Evolutionary conservation across 169 alveolate species (phyloP), one percentile per base, ranked within the genome.

Genomic region (Cryptosporidium viatorum): DNA sequence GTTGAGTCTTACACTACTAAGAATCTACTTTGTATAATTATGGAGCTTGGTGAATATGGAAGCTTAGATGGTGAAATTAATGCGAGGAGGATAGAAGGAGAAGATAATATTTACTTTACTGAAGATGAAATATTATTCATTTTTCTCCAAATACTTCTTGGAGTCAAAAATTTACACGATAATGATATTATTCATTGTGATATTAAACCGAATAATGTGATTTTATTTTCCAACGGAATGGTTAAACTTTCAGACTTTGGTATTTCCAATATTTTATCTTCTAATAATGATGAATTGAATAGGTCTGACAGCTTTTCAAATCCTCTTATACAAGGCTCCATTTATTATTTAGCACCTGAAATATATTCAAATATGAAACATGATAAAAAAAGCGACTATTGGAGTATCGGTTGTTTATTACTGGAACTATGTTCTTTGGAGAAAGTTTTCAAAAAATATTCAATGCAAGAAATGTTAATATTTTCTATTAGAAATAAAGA

Each of bases 141-240:
- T 41, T 65, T 80, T 62, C 52, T 73, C 21, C 91, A 68, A 48
- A 51, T 84, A n/a, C 51, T 70, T 39, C 37, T 62, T 45, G 93
- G 92, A 21, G 67, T 89, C 12, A 73, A 85, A 45, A 52, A 71
- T 74, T 71, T 92, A 26, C 93, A 92, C 43, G 86, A 75, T 26
- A 86, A 89, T 55, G 48, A 92, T 51, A 85, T 87, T 23, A 41
- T 91, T 29, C 93, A 91, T 50, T 70, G 92, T 31, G 93, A 91
- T 21, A 80, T 91, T 23, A 91, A 91, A 50, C 8, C 89, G 1
- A 80, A 26, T 62, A 80, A 80, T 80, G 51, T 65, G 12, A 26
- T 80, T 31, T 65, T 80, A 39, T 80, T 80, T 48, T 80, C 89
- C 23, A 62, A 80, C 26, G 89, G 89, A 62, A 16, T 80, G 26